Evolutionary conservation across 2,329 filamentous ascomycete genomes (phyloP).

Genomic region (Paecilomyces dactylethromorphus): DNA sequence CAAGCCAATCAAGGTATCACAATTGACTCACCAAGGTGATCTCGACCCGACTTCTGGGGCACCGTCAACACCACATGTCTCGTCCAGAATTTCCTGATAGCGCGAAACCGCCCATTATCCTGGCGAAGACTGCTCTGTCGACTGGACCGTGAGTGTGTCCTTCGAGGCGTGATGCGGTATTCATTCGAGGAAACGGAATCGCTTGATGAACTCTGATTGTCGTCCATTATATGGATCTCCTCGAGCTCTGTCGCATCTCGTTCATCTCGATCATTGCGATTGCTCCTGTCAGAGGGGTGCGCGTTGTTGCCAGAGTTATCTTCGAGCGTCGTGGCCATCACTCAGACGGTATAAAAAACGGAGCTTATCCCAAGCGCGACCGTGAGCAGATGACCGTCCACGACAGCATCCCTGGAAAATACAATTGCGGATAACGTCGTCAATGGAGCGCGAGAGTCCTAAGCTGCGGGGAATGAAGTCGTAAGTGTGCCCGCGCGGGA

Average conservation of each 20-base stretch:
- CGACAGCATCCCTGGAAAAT: not conserved
- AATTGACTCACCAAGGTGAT: slow-evolving; percentile 31
- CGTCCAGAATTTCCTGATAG: slow-evolving; percentile 74
- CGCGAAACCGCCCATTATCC: slow-evolving; percentile 50
- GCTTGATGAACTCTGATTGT: slow-evolving; percentile 4
- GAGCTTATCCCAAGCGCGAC: not conserved
- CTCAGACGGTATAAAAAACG: not conserved
- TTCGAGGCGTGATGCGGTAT: slow-evolving; percentile 17
- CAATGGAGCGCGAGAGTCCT: not conserved
- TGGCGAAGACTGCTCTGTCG: slow-evolving; percentile 5
- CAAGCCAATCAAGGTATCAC: not conserved
- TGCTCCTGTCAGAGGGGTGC: not conserved
- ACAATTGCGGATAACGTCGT: not conserved
- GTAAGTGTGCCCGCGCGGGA: not conserved
- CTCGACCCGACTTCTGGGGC: slow-evolving; percentile 33
- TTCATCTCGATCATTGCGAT: not conserved
- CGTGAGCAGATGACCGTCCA: not conserved
- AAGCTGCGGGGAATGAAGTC: not conserved
- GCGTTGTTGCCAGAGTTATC: not conserved
- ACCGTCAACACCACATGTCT: slow-evolving; percentile 42
- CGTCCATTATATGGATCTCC: not conserved
- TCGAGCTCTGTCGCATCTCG: not conserved
- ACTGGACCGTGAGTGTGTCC: slow-evolving; percentile 16
- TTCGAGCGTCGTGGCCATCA: not conserved
- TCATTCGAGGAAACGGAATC: slow-evolving; percentile 29